A percentile compares a stretch with the other conserved stretches of the same genome.
Evolutionary conservation across 2,329 filamentous ascomycete species (phyloP).

Genomic region (Helicocarpus griseus): DNA sequence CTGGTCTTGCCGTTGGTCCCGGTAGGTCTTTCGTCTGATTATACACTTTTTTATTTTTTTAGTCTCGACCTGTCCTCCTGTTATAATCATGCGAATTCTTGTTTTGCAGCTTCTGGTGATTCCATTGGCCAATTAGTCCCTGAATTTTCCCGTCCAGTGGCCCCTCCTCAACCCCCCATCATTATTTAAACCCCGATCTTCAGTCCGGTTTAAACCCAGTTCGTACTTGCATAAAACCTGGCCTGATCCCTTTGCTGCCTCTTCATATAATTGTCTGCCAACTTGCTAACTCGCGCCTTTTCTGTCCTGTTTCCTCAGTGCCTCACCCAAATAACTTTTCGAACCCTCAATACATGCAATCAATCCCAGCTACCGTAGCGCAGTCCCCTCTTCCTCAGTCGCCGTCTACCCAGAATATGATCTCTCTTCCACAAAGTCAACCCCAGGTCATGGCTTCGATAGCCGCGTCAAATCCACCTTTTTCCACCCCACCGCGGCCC

Average conservation of each 20-base stretch:
- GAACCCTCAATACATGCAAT: constrained; percentile 4
- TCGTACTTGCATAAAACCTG: background rate
- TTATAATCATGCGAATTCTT: background rate
- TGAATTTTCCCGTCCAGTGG: background rate
- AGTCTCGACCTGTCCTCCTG: background rate
- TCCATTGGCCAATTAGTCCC: background rate
- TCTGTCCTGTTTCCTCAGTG: background rate
- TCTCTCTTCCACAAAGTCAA: constrained; percentile 6
- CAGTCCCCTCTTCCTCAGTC: constrained; percentile 2
- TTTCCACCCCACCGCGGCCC: constrained; percentile 10
- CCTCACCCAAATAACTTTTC: constrained; percentile 3
- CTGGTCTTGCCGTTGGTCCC: constrained; percentile 5
- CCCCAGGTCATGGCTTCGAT: constrained; percentile 8
- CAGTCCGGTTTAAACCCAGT: background rate
- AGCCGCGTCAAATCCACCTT: constrained; percentile 7
- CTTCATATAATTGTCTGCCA: background rate
- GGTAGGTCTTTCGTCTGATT: constrained; percentile 7
- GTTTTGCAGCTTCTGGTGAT: background rate
- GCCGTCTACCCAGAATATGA: constrained; percentile 7
- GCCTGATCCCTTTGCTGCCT: background rate
- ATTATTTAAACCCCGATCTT: background rate
- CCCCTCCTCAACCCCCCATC: background rate
- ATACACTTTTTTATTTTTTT: background rate
- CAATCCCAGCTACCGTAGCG: background rate
- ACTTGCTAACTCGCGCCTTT: background rate